Percentiles rank a stretch among this genome's conserved stretches.
phyloP scores from a whole-genome alignment of 163 green algal genomes.

The Scenedesmus sp. region DNA sequence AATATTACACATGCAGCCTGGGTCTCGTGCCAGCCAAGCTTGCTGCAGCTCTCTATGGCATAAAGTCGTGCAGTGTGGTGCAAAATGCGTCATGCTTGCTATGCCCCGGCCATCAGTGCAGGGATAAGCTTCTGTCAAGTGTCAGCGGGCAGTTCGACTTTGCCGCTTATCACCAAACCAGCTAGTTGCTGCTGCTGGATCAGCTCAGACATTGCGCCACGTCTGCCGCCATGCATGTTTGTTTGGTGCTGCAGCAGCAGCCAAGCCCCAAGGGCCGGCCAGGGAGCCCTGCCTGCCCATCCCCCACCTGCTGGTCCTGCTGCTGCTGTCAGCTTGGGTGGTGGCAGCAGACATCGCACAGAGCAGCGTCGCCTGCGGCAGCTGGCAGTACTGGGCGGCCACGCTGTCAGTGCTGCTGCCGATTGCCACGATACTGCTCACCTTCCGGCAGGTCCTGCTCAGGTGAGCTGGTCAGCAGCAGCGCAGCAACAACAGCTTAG shows the following conservation, averaged over 20 bases:
- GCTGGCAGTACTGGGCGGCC: constrained; percentile 71
- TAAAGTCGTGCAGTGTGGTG: too few relatives aligned
- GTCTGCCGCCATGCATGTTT: background rate
- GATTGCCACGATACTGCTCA: constrained; percentile 10
- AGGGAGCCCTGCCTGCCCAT: constrained; percentile 9
- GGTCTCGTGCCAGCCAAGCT: too few relatives aligned
- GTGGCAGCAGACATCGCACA: constrained; percentile 69
- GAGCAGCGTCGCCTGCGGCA: constrained; percentile 61
- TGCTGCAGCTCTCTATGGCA: too few relatives aligned
- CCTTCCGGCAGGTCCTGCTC: constrained; percentile 2
- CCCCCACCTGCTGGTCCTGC: constrained; percentile 55
- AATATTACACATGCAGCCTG: too few relatives aligned
- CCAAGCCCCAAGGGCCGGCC: background rate
- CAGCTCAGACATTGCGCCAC: background rate
- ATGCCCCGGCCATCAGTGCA: too few relatives aligned
- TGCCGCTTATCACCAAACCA: too few relatives aligned
- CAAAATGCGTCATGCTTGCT: too few relatives aligned
- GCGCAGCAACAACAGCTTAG: too few relatives aligned
- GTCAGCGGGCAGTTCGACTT: too few relatives aligned
- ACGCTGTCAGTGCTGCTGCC: constrained; percentile 65
- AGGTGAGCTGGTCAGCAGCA: too few relatives aligned
- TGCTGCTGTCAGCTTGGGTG: constrained; percentile 71
- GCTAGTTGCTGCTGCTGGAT: background rate
- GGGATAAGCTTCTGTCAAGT: too few relatives aligned
- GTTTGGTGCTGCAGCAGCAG: background rate